Evolutionary conservation across 345 rosid genomes (phyloP), one percentile per base, ranked within the genome.

Genomic region (Draba incana): DNA sequence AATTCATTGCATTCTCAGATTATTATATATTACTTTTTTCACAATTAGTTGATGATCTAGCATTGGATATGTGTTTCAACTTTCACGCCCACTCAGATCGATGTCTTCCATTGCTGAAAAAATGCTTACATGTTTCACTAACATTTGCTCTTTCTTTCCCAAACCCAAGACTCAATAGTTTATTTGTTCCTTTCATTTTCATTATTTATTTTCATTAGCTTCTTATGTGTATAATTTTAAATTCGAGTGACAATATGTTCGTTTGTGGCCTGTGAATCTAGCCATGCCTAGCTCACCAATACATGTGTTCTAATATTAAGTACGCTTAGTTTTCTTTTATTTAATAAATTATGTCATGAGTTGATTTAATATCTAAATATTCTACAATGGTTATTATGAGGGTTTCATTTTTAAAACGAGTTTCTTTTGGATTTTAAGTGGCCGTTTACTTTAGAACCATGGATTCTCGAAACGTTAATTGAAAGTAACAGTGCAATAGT

Each of bases 61-160:
- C 49, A 65, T 25, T 15, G 41, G 25, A 58, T 4, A 28, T 59
- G 14, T 58, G 27, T 66, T 24, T 37, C 41, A 43, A 20, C 20
- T 20, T 20, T 33, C 10, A 43, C 42, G 2, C 50, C 42, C 63
- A 60, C 64, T 68, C 45, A 57, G 4, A 73, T 73, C 78, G 63
- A 68, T 68, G 74, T 28, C 57, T 58, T 61, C 44, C 45, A 61
- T 60, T 38, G 69, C 73, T 60, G 73, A 68, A 74, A 74, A 60
- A 67, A 66, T 53, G 77, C 72, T 52, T 74, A 62, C 64, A 68
- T 74, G 78, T 68, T 62, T 68, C 78, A 68, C 74, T 61, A 59
- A 51, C 61, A 74, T 67, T 59, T 74, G 57, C 63, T 37, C 55
- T 53, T 61, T 60, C 62, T 67, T 74, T 38, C 62, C 69, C 57